Conservation (phyloP, 257 asterid species). For the Rubia yunnanensis region DNA sequence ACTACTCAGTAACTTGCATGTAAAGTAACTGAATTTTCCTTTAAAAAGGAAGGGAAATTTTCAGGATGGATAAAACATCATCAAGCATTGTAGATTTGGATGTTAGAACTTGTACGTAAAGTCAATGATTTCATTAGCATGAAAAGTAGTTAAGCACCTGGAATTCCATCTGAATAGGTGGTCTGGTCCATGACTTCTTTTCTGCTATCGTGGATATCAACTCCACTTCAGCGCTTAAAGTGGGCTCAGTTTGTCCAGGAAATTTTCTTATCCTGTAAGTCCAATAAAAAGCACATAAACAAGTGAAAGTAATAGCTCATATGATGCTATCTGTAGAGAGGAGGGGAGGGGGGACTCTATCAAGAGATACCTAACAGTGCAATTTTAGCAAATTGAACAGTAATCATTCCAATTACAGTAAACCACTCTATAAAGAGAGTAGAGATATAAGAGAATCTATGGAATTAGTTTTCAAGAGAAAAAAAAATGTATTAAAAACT, state of each 20-base stretch:
- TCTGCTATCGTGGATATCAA: conserved; percentile 90
- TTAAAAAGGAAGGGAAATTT: too few species aligned
- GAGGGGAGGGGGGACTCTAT: too few species aligned
- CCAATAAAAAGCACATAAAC: not conserved
- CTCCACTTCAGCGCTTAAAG: conserved; percentile 97
- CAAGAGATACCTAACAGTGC: not conserved
- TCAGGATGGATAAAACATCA: too few species aligned
- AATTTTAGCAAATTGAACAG: not conserved
- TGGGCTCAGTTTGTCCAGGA: conserved; percentile 99
- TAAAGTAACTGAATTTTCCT: not conserved
- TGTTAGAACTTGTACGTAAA: not conserved
- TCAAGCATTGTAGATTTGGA: not conserved
- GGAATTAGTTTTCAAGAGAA: too few species aligned
- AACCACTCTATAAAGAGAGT: not conserved
- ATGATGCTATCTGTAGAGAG: not conserved
- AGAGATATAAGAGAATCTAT: not conserved
- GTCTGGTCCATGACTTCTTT: conserved; percentile 98
- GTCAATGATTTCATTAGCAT: not conserved
- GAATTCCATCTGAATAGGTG: conserved; percentile 99
- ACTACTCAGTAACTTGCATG: not conserved
- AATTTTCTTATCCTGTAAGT: conserved; percentile 85
- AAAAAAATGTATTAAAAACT: not conserved
- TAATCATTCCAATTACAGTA: not conserved
- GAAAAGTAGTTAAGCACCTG: conserved; percentile 45
- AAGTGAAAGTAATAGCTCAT: not conserved